Conservation (phyloP, 2,329 filamentous ascomycete species). For the Fusarium bulbicola region DNA sequence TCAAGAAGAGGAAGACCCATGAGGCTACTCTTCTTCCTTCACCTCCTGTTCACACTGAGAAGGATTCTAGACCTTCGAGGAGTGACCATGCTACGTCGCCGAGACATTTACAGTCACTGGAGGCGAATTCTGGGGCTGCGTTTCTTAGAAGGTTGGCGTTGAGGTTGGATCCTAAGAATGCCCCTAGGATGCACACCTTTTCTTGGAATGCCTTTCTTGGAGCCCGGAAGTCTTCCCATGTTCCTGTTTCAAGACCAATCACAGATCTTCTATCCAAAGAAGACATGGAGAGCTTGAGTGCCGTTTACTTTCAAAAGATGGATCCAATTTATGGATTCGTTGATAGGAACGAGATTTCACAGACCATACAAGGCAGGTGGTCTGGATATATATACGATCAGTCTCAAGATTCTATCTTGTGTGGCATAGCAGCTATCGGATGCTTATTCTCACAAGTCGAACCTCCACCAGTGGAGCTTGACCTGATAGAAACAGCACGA, state of each 20-base stretch:
- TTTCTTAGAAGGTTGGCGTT: constrained; percentile 63
- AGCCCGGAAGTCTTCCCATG: constrained; percentile 31
- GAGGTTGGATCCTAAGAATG: constrained; percentile 61
- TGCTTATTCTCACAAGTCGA: constrained; percentile 59
- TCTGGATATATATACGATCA: constrained; percentile 29
- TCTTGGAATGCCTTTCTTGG: constrained; percentile 60
- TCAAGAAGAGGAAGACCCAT: constrained; percentile 18
- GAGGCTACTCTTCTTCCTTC: background rate
- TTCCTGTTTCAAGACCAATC: constrained; percentile 48
- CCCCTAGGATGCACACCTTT: constrained; percentile 63
- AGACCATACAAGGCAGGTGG: constrained; percentile 48
- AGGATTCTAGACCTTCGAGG: background rate
- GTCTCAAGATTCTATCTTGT: constrained; percentile 53
- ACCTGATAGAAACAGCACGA: constrained; percentile 57
- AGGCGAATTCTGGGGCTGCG: constrained; percentile 66
- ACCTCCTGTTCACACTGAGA: constrained; percentile 1
- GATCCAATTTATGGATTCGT: constrained; percentile 63
- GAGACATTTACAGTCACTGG: constrained; percentile 53
- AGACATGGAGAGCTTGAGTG: constrained; percentile 57
- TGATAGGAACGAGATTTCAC: constrained; percentile 44
- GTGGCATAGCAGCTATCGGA: constrained; percentile 64
- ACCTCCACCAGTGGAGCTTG: constrained; percentile 53
- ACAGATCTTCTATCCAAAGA: constrained; percentile 57
- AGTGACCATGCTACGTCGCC: constrained; percentile 26
- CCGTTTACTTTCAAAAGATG: constrained; percentile 62